Conservation (phyloP, 1,284 basidiomycete species). For the Trametes hirsuta region DNA sequence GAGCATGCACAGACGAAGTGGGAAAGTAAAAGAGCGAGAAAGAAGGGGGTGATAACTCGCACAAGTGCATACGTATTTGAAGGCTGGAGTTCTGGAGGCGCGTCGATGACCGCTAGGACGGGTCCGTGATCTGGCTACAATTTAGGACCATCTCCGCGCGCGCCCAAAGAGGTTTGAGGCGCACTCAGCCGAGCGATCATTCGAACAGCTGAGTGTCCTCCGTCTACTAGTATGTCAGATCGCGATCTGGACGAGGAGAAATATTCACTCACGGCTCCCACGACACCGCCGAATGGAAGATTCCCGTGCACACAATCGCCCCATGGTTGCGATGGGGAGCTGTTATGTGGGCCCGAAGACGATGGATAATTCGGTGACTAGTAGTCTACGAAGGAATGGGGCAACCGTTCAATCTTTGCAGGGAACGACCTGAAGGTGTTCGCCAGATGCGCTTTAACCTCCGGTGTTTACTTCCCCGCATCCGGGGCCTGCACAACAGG, state of each 20-base stretch:
- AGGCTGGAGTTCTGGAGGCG: background rate
- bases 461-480: too few relatives aligned
- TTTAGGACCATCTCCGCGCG: constrained; percentile 13
- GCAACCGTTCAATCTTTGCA: too few relatives aligned
- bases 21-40: background rate
- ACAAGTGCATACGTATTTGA: constrained; percentile 4
- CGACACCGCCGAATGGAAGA: background rate
- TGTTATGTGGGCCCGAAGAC: too few relatives aligned
- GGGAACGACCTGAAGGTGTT: too few relatives aligned
- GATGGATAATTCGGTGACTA: too few relatives aligned
- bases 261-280: background rate
- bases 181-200: background rate
- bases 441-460: too few relatives aligned
- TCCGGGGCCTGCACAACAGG: too few relatives aligned
- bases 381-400: too few relatives aligned
- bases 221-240: background rate
- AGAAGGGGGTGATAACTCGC: background rate
- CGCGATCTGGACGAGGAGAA: background rate
- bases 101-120: background rate
- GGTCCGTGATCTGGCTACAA: constrained; percentile 9
- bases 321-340: background rate
- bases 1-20: constrained; percentile 5
- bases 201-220: background rate
- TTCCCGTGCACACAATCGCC: background rate
- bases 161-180: constrained; percentile 3